Percentiles rank a stretch among this genome's conserved stretches.
phyloP scores from a whole-genome alignment of 108 stramenopile species.

The Schizochytrium sp. region DNA sequence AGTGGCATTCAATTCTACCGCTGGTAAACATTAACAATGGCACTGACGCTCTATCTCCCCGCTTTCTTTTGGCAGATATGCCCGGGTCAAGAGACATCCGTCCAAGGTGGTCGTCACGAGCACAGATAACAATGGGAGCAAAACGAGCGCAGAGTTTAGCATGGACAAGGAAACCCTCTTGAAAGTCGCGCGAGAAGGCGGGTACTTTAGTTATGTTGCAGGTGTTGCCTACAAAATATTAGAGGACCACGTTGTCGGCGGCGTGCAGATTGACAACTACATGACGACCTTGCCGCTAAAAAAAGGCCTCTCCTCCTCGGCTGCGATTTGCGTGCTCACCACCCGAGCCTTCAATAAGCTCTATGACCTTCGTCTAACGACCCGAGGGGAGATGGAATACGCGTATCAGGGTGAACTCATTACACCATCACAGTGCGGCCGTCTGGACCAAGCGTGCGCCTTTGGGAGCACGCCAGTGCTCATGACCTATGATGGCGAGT shows the following conservation, averaged over 20 bases:
- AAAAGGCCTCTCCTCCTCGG: constrained; percentile 35
- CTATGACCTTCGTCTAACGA: constrained; percentile 21
- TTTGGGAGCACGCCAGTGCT: constrained; percentile 20
- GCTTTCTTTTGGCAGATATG: not conserved
- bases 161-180: not conserved
- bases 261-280: constrained; percentile 31
- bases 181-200: not conserved
- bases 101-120: not conserved
- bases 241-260: constrained; percentile 17
- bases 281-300: constrained; percentile 29
- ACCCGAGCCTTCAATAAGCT: constrained; percentile 13
- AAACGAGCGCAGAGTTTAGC: not conserved
- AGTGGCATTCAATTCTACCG: not conserved
- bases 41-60: not conserved
- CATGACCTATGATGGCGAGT: constrained; percentile 26
- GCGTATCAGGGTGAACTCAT: constrained; percentile 31
- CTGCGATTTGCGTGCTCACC: constrained; percentile 35
- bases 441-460: constrained; percentile 41
- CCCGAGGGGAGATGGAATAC: constrained; percentile 25
- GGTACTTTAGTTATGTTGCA: constrained; percentile 26
- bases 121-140: not conserved
- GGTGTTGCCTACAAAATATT: constrained; percentile 29
- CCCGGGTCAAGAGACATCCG: not conserved
- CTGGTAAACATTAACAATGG: not conserved
- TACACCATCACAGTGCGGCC: constrained; percentile 28